These are phyloP conservation scores for Cicer chorassanicum DNA, from an alignment of 306 rosid genomes.

Conservation along the genomic window DNA sequence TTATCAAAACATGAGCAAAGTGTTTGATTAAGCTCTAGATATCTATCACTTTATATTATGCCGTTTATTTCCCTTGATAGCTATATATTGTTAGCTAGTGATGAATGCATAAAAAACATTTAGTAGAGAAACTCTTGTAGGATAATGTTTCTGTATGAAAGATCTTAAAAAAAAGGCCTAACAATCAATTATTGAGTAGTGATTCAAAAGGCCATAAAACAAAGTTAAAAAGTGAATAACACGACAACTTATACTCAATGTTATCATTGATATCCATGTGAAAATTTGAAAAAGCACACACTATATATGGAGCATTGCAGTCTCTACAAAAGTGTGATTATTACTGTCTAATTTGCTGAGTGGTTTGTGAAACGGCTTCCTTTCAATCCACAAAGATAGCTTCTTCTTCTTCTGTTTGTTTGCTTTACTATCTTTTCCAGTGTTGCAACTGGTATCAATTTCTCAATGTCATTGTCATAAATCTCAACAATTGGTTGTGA, in stretches of 20 bases:
- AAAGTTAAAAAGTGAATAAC: too few species aligned
- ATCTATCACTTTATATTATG: too few species aligned
- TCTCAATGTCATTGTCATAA: slow-evolving; percentile 26
- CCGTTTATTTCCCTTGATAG: not conserved
- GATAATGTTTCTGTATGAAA: not conserved
- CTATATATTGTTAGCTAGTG: not conserved
- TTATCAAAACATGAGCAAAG: too few species aligned
- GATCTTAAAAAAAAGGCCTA: not conserved
- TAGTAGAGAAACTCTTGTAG: not conserved
- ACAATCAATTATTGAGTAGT: not conserved
- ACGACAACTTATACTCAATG: not conserved
- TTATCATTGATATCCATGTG: not conserved
- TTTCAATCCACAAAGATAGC: slow-evolving; percentile 76
- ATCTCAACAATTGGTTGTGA: slow-evolving; percentile 18
- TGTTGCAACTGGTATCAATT: slow-evolving; percentile 36
- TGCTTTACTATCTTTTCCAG: slow-evolving; percentile 16
- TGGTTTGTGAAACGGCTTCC: slow-evolving; percentile 53
- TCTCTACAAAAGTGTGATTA: not conserved
- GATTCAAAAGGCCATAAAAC: not conserved
- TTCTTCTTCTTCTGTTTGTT: slow-evolving; percentile 36
- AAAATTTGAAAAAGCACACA: not conserved
- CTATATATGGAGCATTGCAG: not conserved
- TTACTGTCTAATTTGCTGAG: slow-evolving; percentile 53
- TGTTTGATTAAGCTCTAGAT: too few species aligned
- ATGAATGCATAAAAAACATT: not conserved